Evolutionary conservation across 2,329 filamentous ascomycete species (phyloP), one percentile per base, ranked within the genome.

Genomic region (Rugonectria rugulosa): DNA sequence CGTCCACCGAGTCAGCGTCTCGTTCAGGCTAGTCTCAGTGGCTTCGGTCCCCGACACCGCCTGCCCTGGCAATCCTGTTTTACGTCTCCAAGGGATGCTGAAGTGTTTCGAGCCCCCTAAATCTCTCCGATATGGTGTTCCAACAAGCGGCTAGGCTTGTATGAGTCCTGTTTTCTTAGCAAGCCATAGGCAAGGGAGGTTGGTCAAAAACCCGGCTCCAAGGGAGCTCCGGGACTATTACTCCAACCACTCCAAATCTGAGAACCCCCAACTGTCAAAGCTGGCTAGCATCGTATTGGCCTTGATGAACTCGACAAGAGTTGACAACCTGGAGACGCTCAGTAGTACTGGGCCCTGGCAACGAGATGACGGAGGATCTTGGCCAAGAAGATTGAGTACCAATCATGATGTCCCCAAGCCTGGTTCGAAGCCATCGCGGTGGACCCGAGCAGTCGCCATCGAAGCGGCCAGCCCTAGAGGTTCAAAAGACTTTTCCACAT

Each of bases 391-490:
- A 26, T 40, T 7, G 38, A 46, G 46, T 55, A 42, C 64, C 62
- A 67, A 64, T 63, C 62, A 62, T 55, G 57, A 52, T 52, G 27
- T 51, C 32, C 53, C 52, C 59, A 34, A 53, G 21, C 19, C 34
- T 38, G 17, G 20, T 44, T 59, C 41, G 55, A 50, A 44, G 56
- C 54, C 54, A 36, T 67, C 42, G 34, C 50, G 54, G 65, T 67
- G 65, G 65, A 66, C 61, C 65, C 65, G 55, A 59, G 36, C 52
- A 58, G 47, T 61, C 63, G 60, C 63, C 60, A 51, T 58, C 43
- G 23, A 46, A 45, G 38, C 53, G 23, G 53, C 64, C 57, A 60
- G 53, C 49, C 52, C 53, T 41, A 47, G 48, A 47, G 49, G 43
- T 41, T 37, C 51, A 52, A 64, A 45, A 52, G 57, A 47, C 57